phyloP scores from a whole-genome alignment of 1,139 yeast species.

The Yamadazyma sp. region DNA sequence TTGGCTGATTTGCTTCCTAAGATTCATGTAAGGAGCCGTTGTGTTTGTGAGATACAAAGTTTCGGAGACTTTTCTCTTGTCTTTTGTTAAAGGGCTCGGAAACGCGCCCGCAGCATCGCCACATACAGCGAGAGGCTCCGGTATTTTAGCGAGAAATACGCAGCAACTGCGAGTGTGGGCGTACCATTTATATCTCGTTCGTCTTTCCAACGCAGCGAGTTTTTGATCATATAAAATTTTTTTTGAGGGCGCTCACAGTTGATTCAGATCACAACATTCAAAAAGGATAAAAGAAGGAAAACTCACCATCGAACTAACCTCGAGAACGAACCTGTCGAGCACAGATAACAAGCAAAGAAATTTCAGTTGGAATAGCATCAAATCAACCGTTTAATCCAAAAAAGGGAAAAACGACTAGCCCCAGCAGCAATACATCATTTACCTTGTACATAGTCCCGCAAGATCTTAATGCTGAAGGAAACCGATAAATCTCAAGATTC shows the following conservation, averaged over 20 bases:
- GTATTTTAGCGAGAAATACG: not conserved
- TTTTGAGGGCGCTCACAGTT: slow-evolving; percentile 1
- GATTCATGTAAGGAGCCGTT: slow-evolving; percentile 30
- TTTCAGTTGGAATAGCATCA: too few species aligned
- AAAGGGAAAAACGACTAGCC: too few species aligned
- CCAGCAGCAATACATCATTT: not conserved
- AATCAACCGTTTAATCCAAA: too few species aligned
- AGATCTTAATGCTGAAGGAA: not conserved
- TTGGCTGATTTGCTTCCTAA: slow-evolving; percentile 52
- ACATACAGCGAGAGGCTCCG: too few species aligned
- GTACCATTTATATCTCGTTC: not conserved
- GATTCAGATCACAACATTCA: not conserved
- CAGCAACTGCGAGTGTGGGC: not conserved
- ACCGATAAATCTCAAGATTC: not conserved
- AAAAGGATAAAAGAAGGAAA: not conserved
- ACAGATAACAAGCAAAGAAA: too few species aligned
- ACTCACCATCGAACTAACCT: too few species aligned
- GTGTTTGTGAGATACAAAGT: too few species aligned
- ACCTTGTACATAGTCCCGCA: slow-evolving; percentile 1
- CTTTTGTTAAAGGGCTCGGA: too few species aligned
- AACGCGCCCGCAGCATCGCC: too few species aligned
- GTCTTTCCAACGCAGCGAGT: slow-evolving; percentile 1
- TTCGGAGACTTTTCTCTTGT: too few species aligned
- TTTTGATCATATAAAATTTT: slow-evolving; percentile 5
- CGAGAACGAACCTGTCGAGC: too few species aligned